Conservation (phyloP, 1,284 basidiomycete genomes). For the Sporisorium graminicola region DNA sequence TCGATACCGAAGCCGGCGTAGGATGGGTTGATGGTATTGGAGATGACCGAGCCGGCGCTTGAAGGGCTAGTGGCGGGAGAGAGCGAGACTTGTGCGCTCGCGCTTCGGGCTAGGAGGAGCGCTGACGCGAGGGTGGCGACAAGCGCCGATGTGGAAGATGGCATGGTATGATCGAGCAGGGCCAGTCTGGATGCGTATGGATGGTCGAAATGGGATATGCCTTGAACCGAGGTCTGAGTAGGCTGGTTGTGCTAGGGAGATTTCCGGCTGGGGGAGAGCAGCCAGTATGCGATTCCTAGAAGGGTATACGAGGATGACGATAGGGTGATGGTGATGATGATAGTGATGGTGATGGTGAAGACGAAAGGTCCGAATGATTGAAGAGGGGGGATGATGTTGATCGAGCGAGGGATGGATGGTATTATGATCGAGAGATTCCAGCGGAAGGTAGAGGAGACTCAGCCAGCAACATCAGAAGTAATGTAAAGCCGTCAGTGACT, state of each 20-base stretch:
- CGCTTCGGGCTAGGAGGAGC: constrained; percentile 15
- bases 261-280: neutral
- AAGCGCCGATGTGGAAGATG: constrained; percentile 27
- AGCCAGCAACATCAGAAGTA: no score
- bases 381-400: no score
- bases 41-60: constrained; percentile 39
- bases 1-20: constrained; percentile 62
- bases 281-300: neutral
- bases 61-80: constrained; percentile 22
- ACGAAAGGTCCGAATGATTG: neutral
- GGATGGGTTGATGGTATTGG: constrained; percentile 50
- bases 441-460: no score
- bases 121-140: constrained; percentile 38
- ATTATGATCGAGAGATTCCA: no score
- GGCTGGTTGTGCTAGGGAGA: no score
- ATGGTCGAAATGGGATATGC: neutral
- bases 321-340: neutral
- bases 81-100: constrained; percentile 30
- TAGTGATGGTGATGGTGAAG: neutral
- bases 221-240: neutral
- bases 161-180: constrained; percentile 10
- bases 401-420: no score
- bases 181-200: neutral
- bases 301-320: neutral
- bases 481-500: no score